phyloP scores from a whole-genome alignment of 2,329 filamentous ascomycete genomes.

The Cercospora berteroae region DNA sequence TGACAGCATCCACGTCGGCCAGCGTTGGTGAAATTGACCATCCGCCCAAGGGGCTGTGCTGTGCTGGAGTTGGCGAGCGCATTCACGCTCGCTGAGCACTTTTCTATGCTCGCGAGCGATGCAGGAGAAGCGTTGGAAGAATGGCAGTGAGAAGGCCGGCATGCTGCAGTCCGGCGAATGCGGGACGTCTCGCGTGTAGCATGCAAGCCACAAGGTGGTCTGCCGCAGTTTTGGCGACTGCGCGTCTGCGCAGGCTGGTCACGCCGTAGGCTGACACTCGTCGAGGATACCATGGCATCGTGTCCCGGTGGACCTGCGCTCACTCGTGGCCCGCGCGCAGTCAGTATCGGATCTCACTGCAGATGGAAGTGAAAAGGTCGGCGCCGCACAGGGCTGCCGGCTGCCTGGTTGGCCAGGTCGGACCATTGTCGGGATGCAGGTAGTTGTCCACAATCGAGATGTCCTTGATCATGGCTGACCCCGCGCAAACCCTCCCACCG shows the following conservation, averaged over 20 bases:
- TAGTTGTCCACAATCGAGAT: neutral
- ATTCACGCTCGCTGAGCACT: neutral
- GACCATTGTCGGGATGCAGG: neutral
- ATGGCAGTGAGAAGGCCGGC: neutral
- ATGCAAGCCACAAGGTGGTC: neutral
- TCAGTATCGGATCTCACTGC: neutral
- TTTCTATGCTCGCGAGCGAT: neutral
- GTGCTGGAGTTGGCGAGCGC: neutral
- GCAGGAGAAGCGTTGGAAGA: neutral
- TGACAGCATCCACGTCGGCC: neutral
- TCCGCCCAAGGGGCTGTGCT: neutral
- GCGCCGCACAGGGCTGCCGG: neutral
- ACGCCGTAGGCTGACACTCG: neutral
- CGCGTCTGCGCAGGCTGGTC: neutral
- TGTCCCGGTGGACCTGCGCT: neutral
- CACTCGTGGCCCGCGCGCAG: neutral
- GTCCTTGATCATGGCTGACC: constrained; percentile 1
- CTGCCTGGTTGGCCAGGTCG: neutral
- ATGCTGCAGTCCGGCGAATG: neutral
- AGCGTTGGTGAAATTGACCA: neutral
- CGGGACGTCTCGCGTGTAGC: neutral
- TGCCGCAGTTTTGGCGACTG: neutral
- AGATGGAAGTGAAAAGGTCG: neutral
- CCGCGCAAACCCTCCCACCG: neutral
- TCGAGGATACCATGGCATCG: neutral